These are phyloP conservation scores for Hypomontagnella monticulosa DNA, from an alignment of 495 filamentous ascomycete genomes.

Conservation along the genomic window DNA sequence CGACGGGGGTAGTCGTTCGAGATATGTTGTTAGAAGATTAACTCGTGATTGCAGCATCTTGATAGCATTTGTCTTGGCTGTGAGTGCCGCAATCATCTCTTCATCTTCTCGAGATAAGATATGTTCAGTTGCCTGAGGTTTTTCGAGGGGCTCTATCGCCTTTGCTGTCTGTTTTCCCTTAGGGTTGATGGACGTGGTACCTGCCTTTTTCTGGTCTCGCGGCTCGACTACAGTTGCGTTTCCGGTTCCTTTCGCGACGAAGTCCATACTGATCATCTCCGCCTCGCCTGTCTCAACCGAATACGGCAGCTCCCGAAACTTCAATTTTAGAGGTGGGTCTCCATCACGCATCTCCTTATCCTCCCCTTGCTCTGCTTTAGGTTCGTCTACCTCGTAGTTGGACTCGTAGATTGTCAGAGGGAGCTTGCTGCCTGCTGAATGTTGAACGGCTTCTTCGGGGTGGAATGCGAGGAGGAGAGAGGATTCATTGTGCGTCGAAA, in stretches of 20 bases:
- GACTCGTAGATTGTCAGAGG: constrained; percentile 92
- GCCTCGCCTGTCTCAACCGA: constrained; percentile 92
- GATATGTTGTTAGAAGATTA: constrained; percentile 80
- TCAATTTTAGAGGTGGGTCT: constrained; percentile 67
- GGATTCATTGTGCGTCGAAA: constrained; percentile 81
- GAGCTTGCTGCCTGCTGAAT: constrained; percentile 75
- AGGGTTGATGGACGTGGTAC: constrained; percentile 45
- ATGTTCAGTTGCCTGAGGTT: constrained; percentile 50
- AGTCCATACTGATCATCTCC: constrained; percentile 97
- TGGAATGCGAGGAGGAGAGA: constrained; percentile 90
- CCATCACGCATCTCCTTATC: constrained; percentile 81
- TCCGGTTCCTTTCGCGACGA: constrained; percentile 81
- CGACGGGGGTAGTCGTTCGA: constrained; percentile 74
- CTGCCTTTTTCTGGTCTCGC: constrained; percentile 51
- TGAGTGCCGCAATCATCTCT: constrained; percentile 74
- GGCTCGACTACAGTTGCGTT: constrained; percentile 73
- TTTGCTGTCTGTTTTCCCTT: constrained; percentile 61
- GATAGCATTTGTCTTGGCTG: constrained; percentile 89
- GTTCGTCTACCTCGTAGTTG: constrained; percentile 72
- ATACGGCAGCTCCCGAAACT: constrained; percentile 86
- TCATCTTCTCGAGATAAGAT: constrained; percentile 80
- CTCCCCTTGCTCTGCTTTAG: constrained; percentile 61
- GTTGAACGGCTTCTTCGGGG: constrained; percentile 62
- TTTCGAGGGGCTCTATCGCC: constrained; percentile 40
- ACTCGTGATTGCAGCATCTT: constrained; percentile 90